A percentile compares a stretch with the other conserved stretches of the same genome.
Conservation (phyloP, 371 early-diverging fungal genomes). For the Apophysomyces elegans region DNA sequence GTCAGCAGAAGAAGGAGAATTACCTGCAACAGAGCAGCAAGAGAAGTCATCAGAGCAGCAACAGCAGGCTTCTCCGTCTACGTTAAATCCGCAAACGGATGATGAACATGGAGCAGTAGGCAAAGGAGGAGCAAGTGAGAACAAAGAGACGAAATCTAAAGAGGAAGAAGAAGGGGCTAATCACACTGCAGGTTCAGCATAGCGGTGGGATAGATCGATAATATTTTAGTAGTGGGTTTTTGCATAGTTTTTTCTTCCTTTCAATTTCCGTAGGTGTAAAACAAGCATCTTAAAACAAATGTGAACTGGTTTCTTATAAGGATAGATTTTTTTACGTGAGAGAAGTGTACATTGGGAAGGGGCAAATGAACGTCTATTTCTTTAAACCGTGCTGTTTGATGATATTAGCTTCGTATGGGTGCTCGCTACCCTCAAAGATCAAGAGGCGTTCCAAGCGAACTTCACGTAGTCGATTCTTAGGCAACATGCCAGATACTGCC, state of each 20-base stretch:
- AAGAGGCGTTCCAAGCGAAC: constrained; percentile 79
- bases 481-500: constrained; percentile 96
- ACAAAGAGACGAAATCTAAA: background rate
- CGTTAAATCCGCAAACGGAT: background rate
- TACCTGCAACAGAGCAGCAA: background rate
- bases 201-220: constrained; percentile 7
- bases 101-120: background rate
- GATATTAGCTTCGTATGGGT: constrained; percentile 92
- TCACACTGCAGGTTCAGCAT: constrained; percentile 8
- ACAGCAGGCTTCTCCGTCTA: background rate
- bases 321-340: constrained; percentile 6
- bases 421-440: constrained; percentile 88
- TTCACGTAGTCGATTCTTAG: constrained; percentile 90
- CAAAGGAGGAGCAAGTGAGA: background rate
- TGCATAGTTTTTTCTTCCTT: background rate
- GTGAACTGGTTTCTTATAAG: constrained; percentile 8
- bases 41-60: background rate
- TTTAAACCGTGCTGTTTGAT: constrained; percentile 78
- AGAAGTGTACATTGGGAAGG: constrained; percentile 7
- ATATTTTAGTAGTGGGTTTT: constrained; percentile 3
- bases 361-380: constrained; percentile 25
- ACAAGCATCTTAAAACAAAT: constrained; percentile 9
- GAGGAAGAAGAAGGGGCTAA: constrained; percentile 4
- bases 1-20: constrained; percentile 4
- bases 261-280: constrained; percentile 5